These are phyloP conservation scores for Hypomontagnella submonticulosa DNA, from an alignment of 495 filamentous ascomycete genomes.

Conservation along the genomic window DNA sequence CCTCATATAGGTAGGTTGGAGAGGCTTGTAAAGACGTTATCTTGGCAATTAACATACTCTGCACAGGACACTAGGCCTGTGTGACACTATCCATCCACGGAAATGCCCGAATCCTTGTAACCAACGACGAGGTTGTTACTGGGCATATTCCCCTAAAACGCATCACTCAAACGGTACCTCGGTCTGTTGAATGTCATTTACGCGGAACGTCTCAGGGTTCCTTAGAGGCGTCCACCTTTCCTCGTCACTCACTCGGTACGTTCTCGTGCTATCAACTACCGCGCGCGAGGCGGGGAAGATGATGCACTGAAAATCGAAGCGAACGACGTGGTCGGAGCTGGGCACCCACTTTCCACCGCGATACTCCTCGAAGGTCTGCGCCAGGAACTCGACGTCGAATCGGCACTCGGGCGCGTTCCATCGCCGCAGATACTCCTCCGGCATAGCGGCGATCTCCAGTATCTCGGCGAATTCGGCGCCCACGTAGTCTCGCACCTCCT, in stretches of 20 bases:
- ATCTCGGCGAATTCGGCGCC: slow-evolving; percentile 18
- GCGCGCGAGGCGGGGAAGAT: slow-evolving; percentile 2
- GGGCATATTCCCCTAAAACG: neutral
- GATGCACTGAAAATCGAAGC: slow-evolving; percentile 24
- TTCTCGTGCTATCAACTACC: neutral
- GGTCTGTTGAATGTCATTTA: slow-evolving; percentile 40
- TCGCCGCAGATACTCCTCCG: slow-evolving; percentile 4
- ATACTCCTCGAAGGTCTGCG: slow-evolving; percentile 34
- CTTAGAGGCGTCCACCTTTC: slow-evolving; percentile 35
- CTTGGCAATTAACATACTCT: neutral
- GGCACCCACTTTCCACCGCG: slow-evolving; percentile 34
- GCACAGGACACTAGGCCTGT: neutral
- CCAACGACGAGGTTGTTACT: no score
- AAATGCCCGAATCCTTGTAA: no score
- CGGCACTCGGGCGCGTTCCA: slow-evolving; percentile 16
- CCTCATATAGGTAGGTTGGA: neutral
- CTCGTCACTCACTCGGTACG: slow-evolving; percentile 20
- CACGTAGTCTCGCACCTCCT: slow-evolving; percentile 21
- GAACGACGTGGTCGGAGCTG: slow-evolving; percentile 25
- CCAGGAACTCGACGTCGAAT: slow-evolving; percentile 25
- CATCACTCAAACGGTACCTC: slow-evolving; percentile 19
- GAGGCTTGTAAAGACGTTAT: neutral
- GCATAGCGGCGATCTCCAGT: neutral
- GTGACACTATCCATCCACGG: no score
- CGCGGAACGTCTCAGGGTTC: slow-evolving; percentile 38